Evolutionary conservation across 768 basidiomycete genomes (phyloP).

Genomic region (Pisolithus tinctorius): DNA sequence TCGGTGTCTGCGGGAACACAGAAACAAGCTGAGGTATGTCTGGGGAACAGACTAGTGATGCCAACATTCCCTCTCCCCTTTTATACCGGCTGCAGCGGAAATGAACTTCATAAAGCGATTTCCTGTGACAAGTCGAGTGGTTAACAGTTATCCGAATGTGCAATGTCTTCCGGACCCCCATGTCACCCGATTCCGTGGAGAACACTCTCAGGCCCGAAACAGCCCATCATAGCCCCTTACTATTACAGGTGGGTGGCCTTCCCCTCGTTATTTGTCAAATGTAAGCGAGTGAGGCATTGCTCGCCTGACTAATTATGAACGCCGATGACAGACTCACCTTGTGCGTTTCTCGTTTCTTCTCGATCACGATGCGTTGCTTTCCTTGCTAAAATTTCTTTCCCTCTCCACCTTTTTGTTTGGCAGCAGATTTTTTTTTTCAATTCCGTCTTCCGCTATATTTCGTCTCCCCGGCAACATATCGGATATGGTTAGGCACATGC

Average conservation of each 20-base stretch:
- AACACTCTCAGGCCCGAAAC: conserved; percentile 14
- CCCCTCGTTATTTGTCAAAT: conserved; percentile 9
- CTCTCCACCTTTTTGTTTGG: conserved; percentile 16
- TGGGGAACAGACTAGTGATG: conserved; percentile 10
- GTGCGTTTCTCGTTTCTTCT: conserved; percentile 7
- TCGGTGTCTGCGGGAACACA: conserved; percentile 3
- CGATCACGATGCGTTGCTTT: conserved; percentile 10
- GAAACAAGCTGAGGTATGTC: conserved; percentile 17
- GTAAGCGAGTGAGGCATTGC: conserved; percentile 24
- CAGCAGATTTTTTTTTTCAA: conserved; percentile 17
- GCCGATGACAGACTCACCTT: conserved; percentile 8
- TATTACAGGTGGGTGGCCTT: conserved; percentile 5
- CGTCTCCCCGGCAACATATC: conserved; percentile 20
- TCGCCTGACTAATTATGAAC: conserved; percentile 26
- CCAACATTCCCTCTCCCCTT: conserved; percentile 13
- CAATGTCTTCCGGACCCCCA: conserved; percentile 22
- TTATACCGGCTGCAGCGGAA: conserved; percentile 28
- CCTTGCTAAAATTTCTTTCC: conserved; percentile 6
- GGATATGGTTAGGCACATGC: conserved; percentile 18
- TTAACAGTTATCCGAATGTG: conserved; percentile 12
- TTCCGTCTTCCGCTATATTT: conserved; percentile 12
- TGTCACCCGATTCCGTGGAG: conserved; percentile 27
- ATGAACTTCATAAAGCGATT: conserved; percentile 23
- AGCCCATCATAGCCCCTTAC: conserved; percentile 21
- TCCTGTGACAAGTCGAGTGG: conserved; percentile 19